Evolutionary conservation across 192 early-diverging fungal genomes (phyloP).

Genomic region (Cladochytrium replicatum): DNA sequence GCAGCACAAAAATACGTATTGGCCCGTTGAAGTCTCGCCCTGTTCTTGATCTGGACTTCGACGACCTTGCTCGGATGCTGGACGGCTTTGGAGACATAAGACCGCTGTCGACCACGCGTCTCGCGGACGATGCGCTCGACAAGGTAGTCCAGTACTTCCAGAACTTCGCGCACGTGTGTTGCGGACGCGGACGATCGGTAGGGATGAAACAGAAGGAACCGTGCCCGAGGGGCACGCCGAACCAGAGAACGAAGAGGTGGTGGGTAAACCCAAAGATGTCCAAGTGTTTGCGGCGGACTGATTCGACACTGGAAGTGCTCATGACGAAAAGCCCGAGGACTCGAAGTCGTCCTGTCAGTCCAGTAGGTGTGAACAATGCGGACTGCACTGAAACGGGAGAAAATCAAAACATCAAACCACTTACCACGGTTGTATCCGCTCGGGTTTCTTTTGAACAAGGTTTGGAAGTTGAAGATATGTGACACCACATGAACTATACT

Average conservation of each 20-base stretch:
- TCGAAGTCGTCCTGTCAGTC: no score
- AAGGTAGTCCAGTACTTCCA: conserved; percentile 53
- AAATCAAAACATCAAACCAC: no score
- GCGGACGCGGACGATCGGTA: no score
- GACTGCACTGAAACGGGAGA: no score
- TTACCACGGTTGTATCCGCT: no score
- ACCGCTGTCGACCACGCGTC: conserved; percentile 31
- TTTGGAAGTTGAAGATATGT: no score
- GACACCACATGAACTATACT: no score
- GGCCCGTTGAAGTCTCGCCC: conserved; percentile 39
- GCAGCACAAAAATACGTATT: conserved; percentile 55
- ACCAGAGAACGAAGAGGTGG: conserved; percentile 48
- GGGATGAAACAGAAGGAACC: conserved; percentile 38
- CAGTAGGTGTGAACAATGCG: no score
- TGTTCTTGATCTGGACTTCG: conserved; percentile 56
- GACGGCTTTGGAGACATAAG: conserved; percentile 46
- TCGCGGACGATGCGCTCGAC: conserved; percentile 48
- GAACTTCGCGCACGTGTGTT: conserved; percentile 40
- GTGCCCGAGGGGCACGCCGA: conserved; percentile 50
- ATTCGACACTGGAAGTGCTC: no score
- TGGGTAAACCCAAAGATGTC: conserved; percentile 57
- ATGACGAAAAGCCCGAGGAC: no score
- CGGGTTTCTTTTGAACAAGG: no score
- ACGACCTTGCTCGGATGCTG: conserved; percentile 58
- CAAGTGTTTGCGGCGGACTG: conserved; percentile 40